Percentiles rank a stretch among this genome's conserved stretches.
Evolutionary conservation across 1,284 basidiomycete genomes (phyloP).

Genomic region (Chondrostereum purpureum): DNA sequence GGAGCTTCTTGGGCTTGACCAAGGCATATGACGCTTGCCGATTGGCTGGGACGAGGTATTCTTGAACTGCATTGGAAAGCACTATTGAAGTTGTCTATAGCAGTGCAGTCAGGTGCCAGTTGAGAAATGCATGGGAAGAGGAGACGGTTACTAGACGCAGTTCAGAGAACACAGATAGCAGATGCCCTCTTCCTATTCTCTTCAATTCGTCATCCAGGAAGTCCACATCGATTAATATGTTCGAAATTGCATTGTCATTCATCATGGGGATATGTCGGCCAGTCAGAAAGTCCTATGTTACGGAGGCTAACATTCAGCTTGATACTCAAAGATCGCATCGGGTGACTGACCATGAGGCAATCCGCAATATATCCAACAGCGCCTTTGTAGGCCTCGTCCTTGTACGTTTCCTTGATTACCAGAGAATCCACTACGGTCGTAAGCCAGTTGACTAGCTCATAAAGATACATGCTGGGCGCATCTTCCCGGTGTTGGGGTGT

Average conservation of each 20-base stretch:
- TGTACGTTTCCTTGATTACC: conserved; percentile 77
- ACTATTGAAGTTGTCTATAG: conserved; percentile 73
- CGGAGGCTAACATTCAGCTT: not conserved
- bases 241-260: conserved; percentile 85
- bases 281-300: conserved; percentile 65
- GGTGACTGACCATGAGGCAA: conserved; percentile 69
- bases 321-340: no score
- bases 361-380: conserved; percentile 84
- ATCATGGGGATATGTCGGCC: conserved; percentile 73
- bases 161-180: conserved; percentile 76
- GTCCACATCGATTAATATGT: conserved; percentile 76
- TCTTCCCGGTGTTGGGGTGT: conserved; percentile 61
- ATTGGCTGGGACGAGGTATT: conserved; percentile 71
- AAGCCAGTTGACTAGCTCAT: conserved; percentile 94
- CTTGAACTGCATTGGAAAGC: conserved; percentile 66
- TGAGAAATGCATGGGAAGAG: conserved; percentile 9
- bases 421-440: conserved; percentile 95
- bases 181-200: conserved; percentile 61
- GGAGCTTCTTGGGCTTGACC: conserved; percentile 72
- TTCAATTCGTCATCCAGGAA: conserved; percentile 83
- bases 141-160: conserved; percentile 55
- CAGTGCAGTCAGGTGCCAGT: conserved; percentile 11
- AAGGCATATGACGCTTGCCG: conserved; percentile 68
- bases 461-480: conserved; percentile 86
- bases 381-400: conserved; percentile 82